These are phyloP conservation scores for Houttuynia cordata DNA, from an alignment of 164 flowering plant species.

Conservation along the genomic window DNA sequence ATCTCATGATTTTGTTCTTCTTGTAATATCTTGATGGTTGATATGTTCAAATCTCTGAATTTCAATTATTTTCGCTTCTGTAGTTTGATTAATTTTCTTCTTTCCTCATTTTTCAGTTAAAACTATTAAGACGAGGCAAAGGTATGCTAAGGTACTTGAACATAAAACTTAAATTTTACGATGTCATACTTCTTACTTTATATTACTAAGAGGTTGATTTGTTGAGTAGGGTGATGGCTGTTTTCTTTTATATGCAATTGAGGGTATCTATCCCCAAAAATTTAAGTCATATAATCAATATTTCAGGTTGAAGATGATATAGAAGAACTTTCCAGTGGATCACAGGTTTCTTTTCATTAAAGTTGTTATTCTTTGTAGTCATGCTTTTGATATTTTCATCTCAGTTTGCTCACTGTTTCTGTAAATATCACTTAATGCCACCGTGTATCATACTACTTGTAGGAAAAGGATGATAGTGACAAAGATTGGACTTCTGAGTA, in stretches of 20 bases:
- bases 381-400: not conserved
- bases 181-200: constrained; percentile 6
- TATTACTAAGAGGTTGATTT: not conserved
- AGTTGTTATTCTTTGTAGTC: not conserved
- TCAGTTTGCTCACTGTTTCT: not conserved
- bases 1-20: too few relatives aligned
- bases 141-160: not conserved
- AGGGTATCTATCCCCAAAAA: not conserved
- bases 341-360: constrained; percentile 24
- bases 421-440: not conserved
- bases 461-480: constrained; percentile 41
- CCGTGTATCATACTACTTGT: constrained; percentile 3
- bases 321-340: constrained; percentile 42
- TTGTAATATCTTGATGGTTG: too few relatives aligned
- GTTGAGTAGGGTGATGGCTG: not conserved
- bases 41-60: too few relatives aligned
- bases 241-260: not conserved
- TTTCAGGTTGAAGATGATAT: constrained; percentile 48
- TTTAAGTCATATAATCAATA: constrained; percentile 4
- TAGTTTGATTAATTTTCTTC: too few relatives aligned
- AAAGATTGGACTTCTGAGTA: constrained; percentile 37
- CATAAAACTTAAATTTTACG: not conserved
- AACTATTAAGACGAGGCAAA: not conserved
- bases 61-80: too few relatives aligned
- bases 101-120: not conserved